phyloP scores from a whole-genome alignment of 805 yeast species.

The Saccharomycopsis lassenensis region DNA sequence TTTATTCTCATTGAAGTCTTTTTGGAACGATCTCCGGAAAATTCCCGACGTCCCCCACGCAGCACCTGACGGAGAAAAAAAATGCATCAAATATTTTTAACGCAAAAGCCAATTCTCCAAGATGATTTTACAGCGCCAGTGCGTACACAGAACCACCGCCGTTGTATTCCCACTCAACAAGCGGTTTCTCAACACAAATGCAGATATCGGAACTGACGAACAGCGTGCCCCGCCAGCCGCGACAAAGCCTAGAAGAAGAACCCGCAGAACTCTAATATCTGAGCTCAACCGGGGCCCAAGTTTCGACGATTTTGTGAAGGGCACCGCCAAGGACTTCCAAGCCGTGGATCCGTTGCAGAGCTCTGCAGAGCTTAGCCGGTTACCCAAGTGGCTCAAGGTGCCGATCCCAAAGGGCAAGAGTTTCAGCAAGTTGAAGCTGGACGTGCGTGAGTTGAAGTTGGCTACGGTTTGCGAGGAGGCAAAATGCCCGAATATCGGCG shows the following conservation, averaged over 20 bases:
- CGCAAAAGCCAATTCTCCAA: no score
- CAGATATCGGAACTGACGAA: no score
- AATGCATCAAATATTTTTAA: no score
- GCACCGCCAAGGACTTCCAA: conserved; percentile 53
- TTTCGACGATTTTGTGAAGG: conserved; percentile 81
- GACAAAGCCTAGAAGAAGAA: conserved; percentile 2
- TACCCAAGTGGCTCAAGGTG: conserved; percentile 91
- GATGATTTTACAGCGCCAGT: no score
- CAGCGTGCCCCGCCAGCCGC: no score
- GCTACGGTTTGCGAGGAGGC: conserved; percentile 99
- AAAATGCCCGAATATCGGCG: conserved; percentile 98
- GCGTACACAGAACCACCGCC: no score
- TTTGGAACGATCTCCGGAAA: no score
- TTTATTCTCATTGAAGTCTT: no score
- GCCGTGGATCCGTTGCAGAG: conserved; percentile 63
- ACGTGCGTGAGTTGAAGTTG: conserved; percentile 75
- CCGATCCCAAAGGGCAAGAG: conserved; percentile 94
- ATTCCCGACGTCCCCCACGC: no score
- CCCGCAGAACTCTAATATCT: conserved; percentile 7
- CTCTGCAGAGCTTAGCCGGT: conserved; percentile 53
- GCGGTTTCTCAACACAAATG: no score
- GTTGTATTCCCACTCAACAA: no score
- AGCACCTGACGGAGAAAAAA: no score
- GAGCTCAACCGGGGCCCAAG: conserved; percentile 54
- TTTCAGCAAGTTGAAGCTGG: conserved; percentile 70